A percentile compares a stretch with the other conserved stretches of the same genome.
These are phyloP conservation scores for Paecilomyces sp. DNA, from an alignment of 2,329 filamentous ascomycete genomes.

Conservation along the genomic window DNA sequence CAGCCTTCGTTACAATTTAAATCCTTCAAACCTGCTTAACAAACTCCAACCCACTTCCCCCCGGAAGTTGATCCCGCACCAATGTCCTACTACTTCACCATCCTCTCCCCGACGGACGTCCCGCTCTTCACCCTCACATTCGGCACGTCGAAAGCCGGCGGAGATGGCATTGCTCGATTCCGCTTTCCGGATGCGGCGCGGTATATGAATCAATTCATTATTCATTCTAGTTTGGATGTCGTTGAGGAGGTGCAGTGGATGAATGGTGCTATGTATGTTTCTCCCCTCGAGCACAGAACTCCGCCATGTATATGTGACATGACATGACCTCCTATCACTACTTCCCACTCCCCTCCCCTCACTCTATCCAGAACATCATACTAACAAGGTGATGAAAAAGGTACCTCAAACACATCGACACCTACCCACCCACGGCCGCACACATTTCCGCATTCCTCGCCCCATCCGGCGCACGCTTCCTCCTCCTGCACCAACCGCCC, in stretches of 20 bases:
- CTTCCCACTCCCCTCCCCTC: not conserved
- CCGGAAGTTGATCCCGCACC: not conserved
- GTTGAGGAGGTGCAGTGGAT: conserved; percentile 96
- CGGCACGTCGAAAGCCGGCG: conserved; percentile 90
- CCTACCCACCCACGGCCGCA: conserved; percentile 76
- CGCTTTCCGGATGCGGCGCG: conserved; percentile 82
- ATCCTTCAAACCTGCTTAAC: too few species aligned
- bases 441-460: conserved; percentile 95
- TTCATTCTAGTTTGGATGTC: conserved; percentile 88
- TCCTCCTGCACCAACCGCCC: conserved; percentile 80
- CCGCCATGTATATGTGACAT: not conserved
- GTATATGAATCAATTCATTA: conserved; percentile 95
- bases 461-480: conserved; percentile 84
- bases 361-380: not conserved
- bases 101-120: conserved; percentile 91
- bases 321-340: not conserved
- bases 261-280: conserved; percentile 66
- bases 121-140: conserved; percentile 97
- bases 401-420: conserved; percentile 95
- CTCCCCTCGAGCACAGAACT: not conserved
- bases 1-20: too few species aligned
- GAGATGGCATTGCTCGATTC: conserved; percentile 85
- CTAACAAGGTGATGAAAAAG: conserved; percentile 36
- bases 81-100: conserved; percentile 99
- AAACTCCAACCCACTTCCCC: too few species aligned